Base-by-base conservation (phyloP, 305 asterid genomes). In the Fraxinus ornus region DNA sequence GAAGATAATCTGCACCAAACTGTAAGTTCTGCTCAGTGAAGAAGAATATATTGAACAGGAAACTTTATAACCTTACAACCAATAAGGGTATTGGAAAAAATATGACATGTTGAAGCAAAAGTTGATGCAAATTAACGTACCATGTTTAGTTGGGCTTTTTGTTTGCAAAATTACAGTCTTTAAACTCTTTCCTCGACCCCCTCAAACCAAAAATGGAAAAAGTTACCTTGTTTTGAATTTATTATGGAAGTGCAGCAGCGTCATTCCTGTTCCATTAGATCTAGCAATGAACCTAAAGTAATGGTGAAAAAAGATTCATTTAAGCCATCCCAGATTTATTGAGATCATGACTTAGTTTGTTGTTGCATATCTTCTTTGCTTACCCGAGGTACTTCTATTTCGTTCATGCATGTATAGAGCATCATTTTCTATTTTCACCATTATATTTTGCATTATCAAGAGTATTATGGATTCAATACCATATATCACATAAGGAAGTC, bases 1-100 rank as follows among this genome's bases (percentile, higher is more conserved):
- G 62, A 52, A 52, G 93, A 79, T 32, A 84, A 81, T 75, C 88
- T 85, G 79, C 95, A 88, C 37, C 87, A 85, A 76, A 89, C 91
- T 15, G 98, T 95, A 90, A 92, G 96, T 85, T 83, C 79, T 30
- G 75, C 21, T 70, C 21, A 70, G 22, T 9, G 15, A 24, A 64
- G 72, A 2, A 64, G 30, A 22, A 12, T 22, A 28, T 68, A 28
- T 12, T 68, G 75, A 68, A 68, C 37, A 12, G 9, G 75, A 32
- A 66, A 68, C 75, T 12, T 68, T 1, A 68, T 70, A 70, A 28
- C 75, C 75, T 70, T 30, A 70, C n/a, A 70, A 17, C 75, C 39
- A 13, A 15, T 30, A 30, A 70, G 39, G 10, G 39, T 15, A 28
- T 28, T 4, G 75, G 3, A 32, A 30, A 28, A 28, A 68, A 68